Evolutionary conservation across 164 flowering plant species (phyloP).

Genomic region (Macadamia tetraphylla): DNA sequence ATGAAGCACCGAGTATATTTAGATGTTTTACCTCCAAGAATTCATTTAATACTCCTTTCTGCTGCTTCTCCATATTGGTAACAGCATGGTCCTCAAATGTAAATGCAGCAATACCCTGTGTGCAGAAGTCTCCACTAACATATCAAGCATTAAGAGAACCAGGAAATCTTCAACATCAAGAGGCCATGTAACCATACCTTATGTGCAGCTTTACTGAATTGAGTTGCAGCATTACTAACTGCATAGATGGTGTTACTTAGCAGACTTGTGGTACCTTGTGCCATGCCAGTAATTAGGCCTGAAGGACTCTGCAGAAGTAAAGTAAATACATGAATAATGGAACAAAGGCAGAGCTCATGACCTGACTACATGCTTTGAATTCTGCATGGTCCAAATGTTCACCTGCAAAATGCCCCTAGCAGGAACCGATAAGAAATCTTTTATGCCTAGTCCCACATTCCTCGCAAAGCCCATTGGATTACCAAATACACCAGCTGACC

Average conservation of each 20-base stretch:
- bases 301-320: slow-evolving; percentile 63
- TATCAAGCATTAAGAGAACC: neutral
- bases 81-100: slow-evolving; percentile 76
- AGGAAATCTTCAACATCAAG: neutral
- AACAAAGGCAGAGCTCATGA: neutral
- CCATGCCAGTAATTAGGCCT: slow-evolving; percentile 76
- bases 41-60: slow-evolving; percentile 75
- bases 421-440: slow-evolving; percentile 88
- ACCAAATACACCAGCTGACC: slow-evolving; percentile 97
- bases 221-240: slow-evolving; percentile 92
- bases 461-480: slow-evolving; percentile 97
- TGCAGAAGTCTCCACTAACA: neutral
- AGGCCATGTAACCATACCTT: slow-evolving; percentile 45
- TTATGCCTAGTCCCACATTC: slow-evolving; percentile 79
- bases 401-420: slow-evolving; percentile 68
- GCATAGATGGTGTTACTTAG: slow-evolving; percentile 87
- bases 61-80: slow-evolving; percentile 51
- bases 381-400: slow-evolving; percentile 2
- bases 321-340: slow-evolving; percentile 3
- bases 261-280: slow-evolving; percentile 88
- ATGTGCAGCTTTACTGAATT: slow-evolving; percentile 90
- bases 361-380: neutral
- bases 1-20: neutral
- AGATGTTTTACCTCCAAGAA: slow-evolving; percentile 65
- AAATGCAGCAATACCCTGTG: slow-evolving; percentile 90